Conservation (phyloP, 169 alveolate genomes). For the Blepharisma undulans region DNA sequence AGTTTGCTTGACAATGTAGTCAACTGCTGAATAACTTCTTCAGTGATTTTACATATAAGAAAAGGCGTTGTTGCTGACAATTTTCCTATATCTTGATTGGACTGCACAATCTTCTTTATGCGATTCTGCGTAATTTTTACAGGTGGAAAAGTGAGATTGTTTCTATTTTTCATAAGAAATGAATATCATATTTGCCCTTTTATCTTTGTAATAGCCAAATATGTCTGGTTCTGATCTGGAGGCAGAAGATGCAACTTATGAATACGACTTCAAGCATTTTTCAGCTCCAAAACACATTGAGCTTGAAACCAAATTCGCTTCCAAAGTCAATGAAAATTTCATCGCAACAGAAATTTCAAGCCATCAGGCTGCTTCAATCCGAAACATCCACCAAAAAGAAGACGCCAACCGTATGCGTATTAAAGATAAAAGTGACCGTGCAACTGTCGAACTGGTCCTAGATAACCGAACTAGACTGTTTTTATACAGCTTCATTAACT, state of each 20-base stretch:
- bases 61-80: conserved; percentile 15
- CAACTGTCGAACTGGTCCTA: conserved; percentile 95
- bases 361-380: background rate
- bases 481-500: conserved; percentile 88
- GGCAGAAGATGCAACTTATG: background rate
- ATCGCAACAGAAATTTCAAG: background rate
- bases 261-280: conserved; percentile 17
- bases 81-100: background rate
- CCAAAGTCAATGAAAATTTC: conserved; percentile 10
- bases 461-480: conserved; percentile 94
- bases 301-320: background rate
- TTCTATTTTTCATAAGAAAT: conserved; percentile 7
- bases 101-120: conserved; percentile 4
- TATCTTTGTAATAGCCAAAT: background rate
- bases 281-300: conserved; percentile 10
- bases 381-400: background rate
- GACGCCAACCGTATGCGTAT: conserved; percentile 24
- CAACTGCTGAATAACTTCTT: background rate
- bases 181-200: conserved; percentile 7
- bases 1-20: background rate
- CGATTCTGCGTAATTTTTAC: background rate
- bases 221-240: conserved; percentile 30
- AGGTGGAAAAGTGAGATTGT: conserved; percentile 4
- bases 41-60: conserved; percentile 16
- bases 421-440: conserved; percentile 68